Base-by-base conservation (phyloP, 441 rosid genomes). In the Populus hybrid region DNA sequence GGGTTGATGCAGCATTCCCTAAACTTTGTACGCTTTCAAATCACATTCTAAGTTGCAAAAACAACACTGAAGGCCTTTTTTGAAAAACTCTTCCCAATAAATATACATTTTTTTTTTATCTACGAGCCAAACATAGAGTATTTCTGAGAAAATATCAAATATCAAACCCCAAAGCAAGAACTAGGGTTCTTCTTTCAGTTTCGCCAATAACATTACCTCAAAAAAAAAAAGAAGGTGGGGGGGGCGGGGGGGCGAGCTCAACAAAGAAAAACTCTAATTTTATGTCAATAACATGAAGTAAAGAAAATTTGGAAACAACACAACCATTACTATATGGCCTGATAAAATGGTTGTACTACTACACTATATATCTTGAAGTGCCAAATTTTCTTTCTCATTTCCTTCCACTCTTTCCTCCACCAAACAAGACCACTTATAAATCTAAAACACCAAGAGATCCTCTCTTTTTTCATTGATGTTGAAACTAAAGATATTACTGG, bases 131-230 rank as follows among this genome's bases (percentile, higher is more conserved):
- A n/a, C 16, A 40, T 6, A 2, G 18, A 16, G 4, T 16, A 9
- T 74, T 67, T 21, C 64, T 4, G 64, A 35, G 31, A 21, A 24
- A 42, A 45, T 42, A 72, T 74, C 71, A 24, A 42, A 45, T 42
- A 72, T 70, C 50, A 77, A 74, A 76, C 77, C 78, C 80, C 81
- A 66, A 73, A 36, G 78, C 67, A 53, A 26, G 21, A 66, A 56
- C 28, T 70, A 38, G 73, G 77, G 40, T 76, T 76, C 64, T 50
- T 50, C 72, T 50, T 65, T 40, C 72, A 26, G 16, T 10, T 18
- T 28, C 38, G 2, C 42, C 10, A 35, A 74, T 8, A 35, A 18
- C 33, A 4, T 42, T 21, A 72, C 6, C 31, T 56, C 20, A 42
- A 50, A 24, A 56, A 3, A 74, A 16, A 3, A 3, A 7, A 9